phyloP scores from a whole-genome alignment of 2,329 filamentous ascomycete species.

The Ophiobolus disseminans region DNA sequence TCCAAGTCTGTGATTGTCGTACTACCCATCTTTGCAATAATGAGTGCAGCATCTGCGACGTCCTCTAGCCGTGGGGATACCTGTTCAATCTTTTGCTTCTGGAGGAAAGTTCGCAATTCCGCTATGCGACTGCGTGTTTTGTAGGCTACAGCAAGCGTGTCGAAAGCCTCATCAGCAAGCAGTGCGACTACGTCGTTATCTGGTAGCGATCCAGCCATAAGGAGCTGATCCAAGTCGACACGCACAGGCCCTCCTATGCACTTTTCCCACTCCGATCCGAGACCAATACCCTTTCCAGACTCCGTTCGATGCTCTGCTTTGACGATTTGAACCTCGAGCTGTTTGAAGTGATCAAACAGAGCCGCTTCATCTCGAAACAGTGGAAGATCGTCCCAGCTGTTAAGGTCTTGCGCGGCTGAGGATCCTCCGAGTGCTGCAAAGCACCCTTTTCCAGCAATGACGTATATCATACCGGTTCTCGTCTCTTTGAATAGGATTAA shows the following conservation, averaged over 20 bases:
- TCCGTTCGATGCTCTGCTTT: constrained; percentile 21
- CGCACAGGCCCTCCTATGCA: constrained; percentile 12
- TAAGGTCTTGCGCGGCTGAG: constrained; percentile 22
- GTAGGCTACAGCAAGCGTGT: constrained; percentile 37
- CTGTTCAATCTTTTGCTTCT: constrained; percentile 38
- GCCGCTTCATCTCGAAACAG: constrained; percentile 23
- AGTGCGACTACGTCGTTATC: constrained; percentile 27
- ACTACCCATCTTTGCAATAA: constrained; percentile 33
- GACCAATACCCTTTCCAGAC: constrained; percentile 16
- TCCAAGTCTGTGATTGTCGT: constrained; percentile 9
- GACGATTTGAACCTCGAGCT: constrained; percentile 20
- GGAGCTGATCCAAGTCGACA: constrained; percentile 33
- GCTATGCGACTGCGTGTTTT: constrained; percentile 37
- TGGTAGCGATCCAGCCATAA: constrained; percentile 21
- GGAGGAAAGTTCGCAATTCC: constrained; percentile 33
- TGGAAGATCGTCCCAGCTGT: constrained; percentile 28
- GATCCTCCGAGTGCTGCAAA: constrained; percentile 31
- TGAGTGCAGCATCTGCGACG: constrained; percentile 32
- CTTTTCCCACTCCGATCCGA: constrained; percentile 33
- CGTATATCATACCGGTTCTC: constrained; percentile 25
- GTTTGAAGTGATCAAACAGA: constrained; percentile 24
- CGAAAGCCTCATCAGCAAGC: constrained; percentile 39
- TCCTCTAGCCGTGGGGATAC: constrained; percentile 39
- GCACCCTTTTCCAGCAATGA: constrained; percentile 43
- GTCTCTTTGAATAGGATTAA: constrained; percentile 43